Conservation (phyloP, 768 basidiomycete species). For the Hirschioporus abietinus region DNA sequence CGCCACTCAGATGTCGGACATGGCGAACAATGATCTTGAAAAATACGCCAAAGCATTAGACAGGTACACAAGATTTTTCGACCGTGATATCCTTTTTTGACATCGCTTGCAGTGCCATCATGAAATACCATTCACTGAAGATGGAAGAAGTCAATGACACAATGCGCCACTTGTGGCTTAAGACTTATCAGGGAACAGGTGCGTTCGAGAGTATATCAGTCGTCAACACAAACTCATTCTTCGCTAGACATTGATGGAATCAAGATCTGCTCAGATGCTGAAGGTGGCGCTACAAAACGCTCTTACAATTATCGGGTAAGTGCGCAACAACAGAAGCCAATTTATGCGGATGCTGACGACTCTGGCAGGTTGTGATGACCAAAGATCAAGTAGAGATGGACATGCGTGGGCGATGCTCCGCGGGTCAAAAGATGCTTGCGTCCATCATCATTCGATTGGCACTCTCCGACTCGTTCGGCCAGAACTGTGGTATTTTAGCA, state of each 20-base stretch:
- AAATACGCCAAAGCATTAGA: conserved; percentile 97
- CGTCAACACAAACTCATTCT: neutral
- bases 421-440: conserved; percentile 98
- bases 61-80: conserved; percentile 51
- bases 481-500: conserved; percentile 96
- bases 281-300: conserved; percentile 83
- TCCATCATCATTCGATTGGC: conserved; percentile 97
- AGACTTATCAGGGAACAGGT: conserved; percentile 99
- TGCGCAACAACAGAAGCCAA: conserved; percentile 15
- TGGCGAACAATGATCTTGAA: conserved; percentile 95
- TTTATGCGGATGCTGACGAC: conserved; percentile 15
- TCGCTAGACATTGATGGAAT: conserved; percentile 92
- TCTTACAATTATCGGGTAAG: conserved; percentile 95
- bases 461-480: conserved; percentile 94
- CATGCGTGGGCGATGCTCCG: conserved; percentile 97
- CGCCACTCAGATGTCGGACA: conserved; percentile 78
- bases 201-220: conserved; percentile 16
- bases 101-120: conserved; percentile 70
- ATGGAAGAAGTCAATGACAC: conserved; percentile 99
- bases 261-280: conserved; percentile 88
- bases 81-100: conserved; percentile 13
- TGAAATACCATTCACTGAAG: conserved; percentile 96
- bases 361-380: conserved; percentile 88
- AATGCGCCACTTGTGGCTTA: conserved; percentile 96
- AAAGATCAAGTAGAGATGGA: conserved; percentile 99